These are phyloP conservation scores for Schwanniomyces occidentalis DNA, from an alignment of 805 yeast genomes.

Conservation along the genomic window DNA sequence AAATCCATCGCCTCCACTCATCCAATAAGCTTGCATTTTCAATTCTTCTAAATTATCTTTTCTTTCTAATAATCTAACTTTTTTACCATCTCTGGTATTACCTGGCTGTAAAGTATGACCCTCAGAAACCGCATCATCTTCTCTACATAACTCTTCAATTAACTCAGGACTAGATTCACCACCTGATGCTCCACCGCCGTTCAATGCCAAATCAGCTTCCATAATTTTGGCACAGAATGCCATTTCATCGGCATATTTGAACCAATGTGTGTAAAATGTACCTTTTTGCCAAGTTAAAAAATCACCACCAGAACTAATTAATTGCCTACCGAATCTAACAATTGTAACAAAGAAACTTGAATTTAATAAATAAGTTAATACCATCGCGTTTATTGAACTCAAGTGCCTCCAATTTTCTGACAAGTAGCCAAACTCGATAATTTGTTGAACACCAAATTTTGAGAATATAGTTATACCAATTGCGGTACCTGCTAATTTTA, in stretches of 20 bases:
- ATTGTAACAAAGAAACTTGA: constrained; percentile 42
- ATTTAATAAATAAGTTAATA: constrained; percentile 40
- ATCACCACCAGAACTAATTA: constrained; percentile 47
- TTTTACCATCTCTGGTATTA: constrained; percentile 35
- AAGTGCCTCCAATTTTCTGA: constrained; percentile 38
- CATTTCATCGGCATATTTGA: constrained; percentile 65
- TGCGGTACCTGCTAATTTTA: constrained; percentile 32
- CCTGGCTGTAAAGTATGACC: constrained; percentile 35
- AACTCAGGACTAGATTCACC: constrained; percentile 33
- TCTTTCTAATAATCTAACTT: constrained; percentile 37
- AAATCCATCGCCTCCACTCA: constrained; percentile 81
- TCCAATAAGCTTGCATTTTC: constrained; percentile 81
- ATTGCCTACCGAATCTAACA: constrained; percentile 41
- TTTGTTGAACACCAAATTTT: constrained; percentile 42
- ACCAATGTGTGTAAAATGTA: constrained; percentile 64
- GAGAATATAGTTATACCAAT: constrained; percentile 35
- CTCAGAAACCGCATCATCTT: constrained; percentile 21
- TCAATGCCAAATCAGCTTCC: constrained; percentile 60
- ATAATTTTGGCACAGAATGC: constrained; percentile 63
- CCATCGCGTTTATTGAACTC: constrained; percentile 48
- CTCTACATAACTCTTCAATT: constrained; percentile 39
- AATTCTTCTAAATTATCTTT: constrained; percentile 64
- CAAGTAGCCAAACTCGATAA: constrained; percentile 41
- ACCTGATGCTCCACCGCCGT: constrained; percentile 47
- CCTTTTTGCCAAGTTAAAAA: constrained; percentile 64